Base-by-base conservation (phyloP, 1,139 yeast genomes). In the Candida anutae region DNA sequence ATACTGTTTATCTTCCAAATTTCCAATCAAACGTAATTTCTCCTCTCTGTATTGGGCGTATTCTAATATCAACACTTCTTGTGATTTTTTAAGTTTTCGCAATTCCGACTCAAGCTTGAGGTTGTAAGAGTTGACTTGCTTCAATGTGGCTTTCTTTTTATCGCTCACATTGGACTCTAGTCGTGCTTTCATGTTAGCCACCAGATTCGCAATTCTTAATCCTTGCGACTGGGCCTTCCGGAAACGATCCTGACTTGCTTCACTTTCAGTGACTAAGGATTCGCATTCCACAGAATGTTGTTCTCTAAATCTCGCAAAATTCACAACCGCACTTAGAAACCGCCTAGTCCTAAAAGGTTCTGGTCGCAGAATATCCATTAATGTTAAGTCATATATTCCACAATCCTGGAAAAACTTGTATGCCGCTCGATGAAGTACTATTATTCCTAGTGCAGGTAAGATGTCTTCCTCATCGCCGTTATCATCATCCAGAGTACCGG, bases 241-340 rank as follows among this genome's bases (percentile, higher is more conserved):
- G 21, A 58, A 46, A 32, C 61, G 57, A 16, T 64, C 68, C 23
- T 74, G 53, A 21, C 66, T 55, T 10, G 58, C 45, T 33, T 77
- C 83, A 36, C 81, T 71, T 30, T 67, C 62, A 12, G 62, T 57
- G 22, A 79, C 71, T 24, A 77, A 58, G 16, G 68, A 41, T 45
- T 78, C 87, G 43, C 82, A 77, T 75, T 44, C 87, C 13, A 63
- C 68, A 48, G 81, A 71, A 31, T 82, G 76, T 38, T 77, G 83
- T 43, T 84, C 94, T 39, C 95, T 65, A 44, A 82, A 85, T 33
- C 93, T 58, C 2, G 94, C 94, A 59, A 74, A 87, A 47, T 87
- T 85, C 12, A 85, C 81, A 28, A 87, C 77, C 1, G 93, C 94
- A 48, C 95, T 83, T 17, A 87, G 53, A 13, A 83, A 65, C 27